phyloP scores from a whole-genome alignment of 2,329 filamentous ascomycete species.

The Arthrinium puccinioides region DNA sequence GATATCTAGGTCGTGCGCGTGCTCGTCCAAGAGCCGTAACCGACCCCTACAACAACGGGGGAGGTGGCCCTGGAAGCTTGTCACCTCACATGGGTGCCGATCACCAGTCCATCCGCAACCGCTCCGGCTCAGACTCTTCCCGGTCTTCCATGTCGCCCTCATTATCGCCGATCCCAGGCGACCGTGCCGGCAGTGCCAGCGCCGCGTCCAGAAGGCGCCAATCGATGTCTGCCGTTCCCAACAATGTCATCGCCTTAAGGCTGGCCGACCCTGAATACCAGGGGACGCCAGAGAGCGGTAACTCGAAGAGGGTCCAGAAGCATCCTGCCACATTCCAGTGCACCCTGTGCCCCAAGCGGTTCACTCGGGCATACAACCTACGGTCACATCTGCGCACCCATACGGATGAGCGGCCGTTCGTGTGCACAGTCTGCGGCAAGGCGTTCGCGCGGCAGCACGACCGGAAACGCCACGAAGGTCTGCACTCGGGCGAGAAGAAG shows the following conservation, averaged over 20 bases:
- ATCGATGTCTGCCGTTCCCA: constrained; percentile 56
- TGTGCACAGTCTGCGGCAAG: constrained; percentile 94
- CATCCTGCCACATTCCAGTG: constrained; percentile 98
- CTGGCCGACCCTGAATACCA: constrained; percentile 84
- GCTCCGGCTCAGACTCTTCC: constrained; percentile 34
- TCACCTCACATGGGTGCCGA: constrained; percentile 45
- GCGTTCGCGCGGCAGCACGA: constrained; percentile 97
- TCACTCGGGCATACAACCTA: constrained; percentile 93
- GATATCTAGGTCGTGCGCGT: constrained; percentile 35
- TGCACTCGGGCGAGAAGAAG: constrained; percentile 97
- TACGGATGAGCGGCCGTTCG: constrained; percentile 93
- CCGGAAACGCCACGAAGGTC: constrained; percentile 89
- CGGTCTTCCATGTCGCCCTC: constrained; percentile 39
- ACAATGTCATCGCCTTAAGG: constrained; percentile 72
- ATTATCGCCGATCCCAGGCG: constrained; percentile 44
- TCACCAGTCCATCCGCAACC: constrained; percentile 26
- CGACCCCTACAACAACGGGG: constrained; percentile 49
- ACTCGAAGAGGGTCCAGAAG: constrained; percentile 82
- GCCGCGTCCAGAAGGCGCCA: constrained; percentile 46
- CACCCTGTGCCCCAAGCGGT: constrained; percentile 85
- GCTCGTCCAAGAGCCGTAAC: constrained; percentile 50
- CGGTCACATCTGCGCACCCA: constrained; percentile 93
- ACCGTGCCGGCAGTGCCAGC: constrained; percentile 40
- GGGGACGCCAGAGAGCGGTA: constrained; percentile 52
- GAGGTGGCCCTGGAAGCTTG: constrained; percentile 31